phyloP scores from a whole-genome alignment of 208 protist genomes.

The Trypanosoma cruzi region DNA sequence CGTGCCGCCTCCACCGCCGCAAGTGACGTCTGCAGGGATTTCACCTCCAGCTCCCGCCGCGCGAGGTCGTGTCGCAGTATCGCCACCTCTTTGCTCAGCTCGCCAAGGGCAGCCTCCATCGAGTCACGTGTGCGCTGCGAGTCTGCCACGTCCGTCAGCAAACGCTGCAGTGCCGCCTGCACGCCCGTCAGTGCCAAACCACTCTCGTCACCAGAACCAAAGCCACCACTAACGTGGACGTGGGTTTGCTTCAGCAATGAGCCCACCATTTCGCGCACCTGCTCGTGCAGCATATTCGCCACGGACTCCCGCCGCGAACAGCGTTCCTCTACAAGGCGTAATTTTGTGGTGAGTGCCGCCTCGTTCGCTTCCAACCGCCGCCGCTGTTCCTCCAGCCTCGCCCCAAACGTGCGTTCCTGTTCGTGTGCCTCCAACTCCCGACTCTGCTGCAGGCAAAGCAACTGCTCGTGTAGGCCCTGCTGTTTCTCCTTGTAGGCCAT shows the following conservation, averaged over 20 bases:
- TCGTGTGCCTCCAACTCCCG: constrained; percentile 1
- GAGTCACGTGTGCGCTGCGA: constrained; percentile 20
- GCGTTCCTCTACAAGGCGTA: constrained; percentile 17
- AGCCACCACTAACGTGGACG: constrained; percentile 2
- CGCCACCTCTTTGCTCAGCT: constrained; percentile 39
- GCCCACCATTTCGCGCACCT: constrained; percentile 28
- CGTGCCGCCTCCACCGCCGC: not conserved
- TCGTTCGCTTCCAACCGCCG: not conserved
- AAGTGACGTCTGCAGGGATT: constrained; percentile 1
- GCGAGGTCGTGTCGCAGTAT: constrained; percentile 14
- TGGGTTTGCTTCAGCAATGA: constrained; percentile 10
- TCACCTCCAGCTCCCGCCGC: not conserved
- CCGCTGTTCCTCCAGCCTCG: constrained; percentile 11
- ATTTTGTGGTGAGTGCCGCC: constrained; percentile 7
- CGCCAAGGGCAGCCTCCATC: constrained; percentile 35
- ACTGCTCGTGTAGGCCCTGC: constrained; percentile 8
- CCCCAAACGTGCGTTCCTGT: not conserved
- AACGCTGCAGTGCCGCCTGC: constrained; percentile 1
- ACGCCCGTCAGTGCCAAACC: too few relatives aligned
- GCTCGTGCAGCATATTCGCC: constrained; percentile 14
- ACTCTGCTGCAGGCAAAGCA: constrained; percentile 14
- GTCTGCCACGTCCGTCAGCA: not conserved
- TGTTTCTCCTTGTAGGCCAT: constrained; percentile 10
- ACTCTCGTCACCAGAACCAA: not conserved
- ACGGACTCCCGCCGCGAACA: constrained; percentile 14